phyloP scores from a whole-genome alignment of 495 filamentous ascomycete genomes.

The Tuber brumale region DNA sequence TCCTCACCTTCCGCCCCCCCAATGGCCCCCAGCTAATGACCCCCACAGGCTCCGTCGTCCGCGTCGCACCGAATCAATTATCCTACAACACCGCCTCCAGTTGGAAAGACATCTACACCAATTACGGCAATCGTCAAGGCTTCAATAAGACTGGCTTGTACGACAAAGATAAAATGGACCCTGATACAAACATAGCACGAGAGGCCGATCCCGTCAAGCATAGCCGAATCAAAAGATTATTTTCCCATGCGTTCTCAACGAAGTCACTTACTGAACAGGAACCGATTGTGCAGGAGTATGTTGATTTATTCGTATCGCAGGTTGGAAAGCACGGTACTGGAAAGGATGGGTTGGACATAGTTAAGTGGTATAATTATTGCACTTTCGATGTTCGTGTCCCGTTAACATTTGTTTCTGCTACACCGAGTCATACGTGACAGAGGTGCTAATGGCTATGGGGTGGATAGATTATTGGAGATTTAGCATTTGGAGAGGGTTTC shows the following conservation, averaged over 20 bases:
- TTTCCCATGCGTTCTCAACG: conserved; percentile 51
- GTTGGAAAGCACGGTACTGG: conserved; percentile 41
- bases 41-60: conserved; percentile 48
- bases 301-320: conserved; percentile 46
- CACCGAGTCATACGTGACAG: not conserved
- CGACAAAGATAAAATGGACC: conserved; percentile 38
- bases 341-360: conserved; percentile 44
- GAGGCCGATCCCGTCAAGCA: conserved; percentile 39
- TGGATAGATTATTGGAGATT: conserved; percentile 34
- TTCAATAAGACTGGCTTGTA: conserved; percentile 40
- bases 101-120: conserved; percentile 56
- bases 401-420: not conserved
- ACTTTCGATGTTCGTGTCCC: conserved; percentile 44
- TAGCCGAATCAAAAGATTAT: conserved; percentile 43
- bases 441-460: conserved; percentile 26
- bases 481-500: conserved; percentile 44
- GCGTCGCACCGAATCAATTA: conserved; percentile 53
- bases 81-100: conserved; percentile 52
- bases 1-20: not conserved
- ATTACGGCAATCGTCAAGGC: conserved; percentile 38
- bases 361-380: conserved; percentile 47
- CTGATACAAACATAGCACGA: conserved; percentile 23
- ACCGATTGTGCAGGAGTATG: conserved; percentile 45
- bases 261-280: conserved; percentile 49
- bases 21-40: not conserved